Evolutionary conservation across 495 filamentous ascomycete genomes (phyloP).

Genomic region (Tuber magnatum): DNA sequence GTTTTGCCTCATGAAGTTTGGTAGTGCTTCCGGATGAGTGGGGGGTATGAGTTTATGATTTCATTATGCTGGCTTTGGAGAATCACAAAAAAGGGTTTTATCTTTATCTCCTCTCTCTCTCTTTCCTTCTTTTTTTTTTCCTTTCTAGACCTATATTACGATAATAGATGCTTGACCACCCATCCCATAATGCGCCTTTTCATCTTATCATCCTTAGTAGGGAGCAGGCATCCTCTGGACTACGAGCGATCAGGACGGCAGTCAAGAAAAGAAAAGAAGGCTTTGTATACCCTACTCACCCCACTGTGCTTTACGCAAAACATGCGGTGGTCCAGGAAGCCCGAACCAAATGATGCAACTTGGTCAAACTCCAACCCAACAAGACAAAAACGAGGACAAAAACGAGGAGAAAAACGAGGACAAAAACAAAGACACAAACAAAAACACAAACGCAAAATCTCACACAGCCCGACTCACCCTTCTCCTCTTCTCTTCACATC

Average conservation of each 20-base stretch:
- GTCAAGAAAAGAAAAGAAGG: background rate
- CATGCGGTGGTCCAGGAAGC: background rate
- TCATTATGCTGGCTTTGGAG: background rate
- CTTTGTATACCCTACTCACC: background rate
- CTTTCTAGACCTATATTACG: background rate
- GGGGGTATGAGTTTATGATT: constrained; percentile 7
- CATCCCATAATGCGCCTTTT: background rate
- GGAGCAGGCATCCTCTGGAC: background rate
- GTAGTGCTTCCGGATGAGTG: constrained; percentile 41
- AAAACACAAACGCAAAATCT: background rate
- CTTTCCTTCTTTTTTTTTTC: background rate
- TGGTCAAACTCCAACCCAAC: background rate
- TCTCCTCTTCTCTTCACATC: background rate
- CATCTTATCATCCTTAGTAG: background rate
- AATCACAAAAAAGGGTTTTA: background rate
- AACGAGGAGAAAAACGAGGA: too few species aligned
- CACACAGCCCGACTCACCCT: background rate
- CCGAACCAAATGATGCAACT: background rate
- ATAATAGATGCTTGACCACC: background rate
- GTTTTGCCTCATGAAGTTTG: constrained; percentile 83
- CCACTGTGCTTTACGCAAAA: background rate
- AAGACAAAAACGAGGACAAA: too few species aligned
- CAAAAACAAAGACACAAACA: too few species aligned
- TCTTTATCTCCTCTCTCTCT: background rate
- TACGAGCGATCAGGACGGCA: background rate